Evolutionary conservation across 495 filamentous ascomycete species (phyloP), one percentile per base, ranked within the genome.

Genomic region (Hyphodiscus hymeniophilus): DNA sequence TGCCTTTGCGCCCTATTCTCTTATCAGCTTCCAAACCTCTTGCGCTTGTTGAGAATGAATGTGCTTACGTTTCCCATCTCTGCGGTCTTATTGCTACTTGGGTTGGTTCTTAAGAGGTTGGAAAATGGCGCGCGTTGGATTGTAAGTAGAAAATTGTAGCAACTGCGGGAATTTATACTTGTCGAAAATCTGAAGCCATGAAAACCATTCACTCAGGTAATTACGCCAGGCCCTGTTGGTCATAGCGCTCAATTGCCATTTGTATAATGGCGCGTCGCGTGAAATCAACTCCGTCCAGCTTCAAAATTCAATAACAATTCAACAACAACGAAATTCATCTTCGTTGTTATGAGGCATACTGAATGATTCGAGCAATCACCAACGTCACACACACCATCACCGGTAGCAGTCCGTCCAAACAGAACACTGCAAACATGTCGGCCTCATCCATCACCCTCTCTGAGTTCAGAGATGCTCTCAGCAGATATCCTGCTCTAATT

Each of bases 1-100:
- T 21, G 74, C 72, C 63, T 76, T 78, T 60, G 72, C 72, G 65
- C 75, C 74, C 74, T 78, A 31, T 41, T 33, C n/a, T 18, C 3
- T 24, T 23, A 28, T 35, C 31, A 23, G 26, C 24, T 15, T 40
- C 7, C 21, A 16, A 10, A 38, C 10, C 26, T 28, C 26, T 28
- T 40, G 3, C 20, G 34, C n/a, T 38, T 18, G 33, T 40, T 12
- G 7, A 22, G 38, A 40, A 18, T 2, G 22, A 2, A 32, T 18
- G 7, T 12, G 15, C 70, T 43, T 69, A 76, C 73, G 70, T 76
- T 76, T 50, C 73, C 51, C 28, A 45, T 45, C 30, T 45, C n/a
- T 45, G 26, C 42, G 30, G 26, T 15, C 24, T n/a, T n/a, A n/a
- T n/a, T n/a, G n/a, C n/a, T n/a, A n/a, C n/a, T n/a, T n/a, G n/a